These are phyloP conservation scores for Apiotrichum montevideense DNA, from an alignment of 1,284 basidiomycete species.

Conservation along the genomic window DNA sequence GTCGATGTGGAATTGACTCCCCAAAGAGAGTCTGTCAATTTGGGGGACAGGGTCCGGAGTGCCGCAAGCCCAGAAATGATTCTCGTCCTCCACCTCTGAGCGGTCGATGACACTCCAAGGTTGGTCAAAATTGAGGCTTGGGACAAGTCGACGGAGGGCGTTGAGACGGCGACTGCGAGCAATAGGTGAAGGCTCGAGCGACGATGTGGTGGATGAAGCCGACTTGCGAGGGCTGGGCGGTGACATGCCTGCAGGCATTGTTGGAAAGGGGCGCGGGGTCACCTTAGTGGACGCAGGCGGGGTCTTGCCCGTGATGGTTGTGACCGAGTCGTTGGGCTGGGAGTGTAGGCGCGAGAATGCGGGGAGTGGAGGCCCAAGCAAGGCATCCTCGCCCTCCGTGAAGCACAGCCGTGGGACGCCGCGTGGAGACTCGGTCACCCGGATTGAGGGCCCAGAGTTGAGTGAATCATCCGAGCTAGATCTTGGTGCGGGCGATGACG, in stretches of 20 bases:
- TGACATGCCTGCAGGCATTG: neutral
- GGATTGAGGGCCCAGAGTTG: conserved; percentile 7
- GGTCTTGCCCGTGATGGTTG: conserved; percentile 14
- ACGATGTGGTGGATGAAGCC: neutral
- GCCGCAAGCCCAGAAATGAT: conserved; percentile 17
- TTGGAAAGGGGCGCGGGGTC: neutral
- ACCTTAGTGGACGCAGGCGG: neutral
- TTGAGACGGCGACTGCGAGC: conserved; percentile 29
- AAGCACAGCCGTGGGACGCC: conserved; percentile 12
- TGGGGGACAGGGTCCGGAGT: conserved; percentile 3
- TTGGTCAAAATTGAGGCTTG: conserved; percentile 39
- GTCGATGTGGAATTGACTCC: conserved; percentile 10
- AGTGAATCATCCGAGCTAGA: conserved; percentile 6
- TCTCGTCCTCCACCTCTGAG: conserved; percentile 2
- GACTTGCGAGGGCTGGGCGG: neutral
- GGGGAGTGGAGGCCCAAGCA: conserved; percentile 2
- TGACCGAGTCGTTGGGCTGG: conserved; percentile 23
- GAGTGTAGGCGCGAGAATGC: conserved; percentile 3
- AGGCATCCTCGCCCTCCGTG: neutral
- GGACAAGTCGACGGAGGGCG: conserved; percentile 36
- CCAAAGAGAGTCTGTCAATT: conserved; percentile 10
- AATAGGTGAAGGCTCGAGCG: conserved; percentile 1
- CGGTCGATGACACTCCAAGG: conserved; percentile 29
- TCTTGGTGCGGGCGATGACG: neutral
- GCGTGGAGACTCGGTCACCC: conserved; percentile 7